phyloP scores from a whole-genome alignment of 495 filamentous ascomycete genomes.

The Entonaema liquescens region DNA sequence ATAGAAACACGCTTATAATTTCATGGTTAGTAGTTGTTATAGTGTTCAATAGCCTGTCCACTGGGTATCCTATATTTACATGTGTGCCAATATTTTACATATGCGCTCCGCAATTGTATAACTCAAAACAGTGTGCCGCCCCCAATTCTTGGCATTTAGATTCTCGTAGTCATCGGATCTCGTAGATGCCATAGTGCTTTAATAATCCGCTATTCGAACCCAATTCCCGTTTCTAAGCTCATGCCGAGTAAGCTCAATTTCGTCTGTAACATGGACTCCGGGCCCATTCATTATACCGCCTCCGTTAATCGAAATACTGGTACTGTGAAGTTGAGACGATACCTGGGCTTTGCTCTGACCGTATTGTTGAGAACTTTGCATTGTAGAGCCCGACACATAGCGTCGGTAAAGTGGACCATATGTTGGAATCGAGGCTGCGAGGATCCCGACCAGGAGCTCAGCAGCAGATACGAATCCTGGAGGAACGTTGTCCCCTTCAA shows the following conservation, averaged over 20 bases:
- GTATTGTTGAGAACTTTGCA: not conserved
- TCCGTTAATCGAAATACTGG: not conserved
- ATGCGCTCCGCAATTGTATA: not conserved
- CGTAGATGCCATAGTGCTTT: not conserved
- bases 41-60: not conserved
- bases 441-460: not conserved
- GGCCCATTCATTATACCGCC: not conserved
- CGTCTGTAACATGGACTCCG: not conserved
- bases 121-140: not conserved
- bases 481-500: not conserved
- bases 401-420: not conserved
- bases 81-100: not conserved
- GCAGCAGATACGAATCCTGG: not conserved
- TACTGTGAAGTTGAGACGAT: not conserved
- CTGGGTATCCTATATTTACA: constrained; percentile 4
- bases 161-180: not conserved
- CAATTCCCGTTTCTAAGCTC: not conserved
- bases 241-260: not conserved
- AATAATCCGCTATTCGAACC: not conserved
- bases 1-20: not conserved
- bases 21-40: not conserved
- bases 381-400: not conserved
- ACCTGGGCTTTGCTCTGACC: not conserved
- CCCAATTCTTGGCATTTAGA: not conserved
- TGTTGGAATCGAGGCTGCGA: constrained; percentile 1